Percentiles rank a stretch among this genome's conserved stretches.
Conservation (phyloP, 2,329 filamentous ascomycete species). For the Aspergillaceae sp. region DNA sequence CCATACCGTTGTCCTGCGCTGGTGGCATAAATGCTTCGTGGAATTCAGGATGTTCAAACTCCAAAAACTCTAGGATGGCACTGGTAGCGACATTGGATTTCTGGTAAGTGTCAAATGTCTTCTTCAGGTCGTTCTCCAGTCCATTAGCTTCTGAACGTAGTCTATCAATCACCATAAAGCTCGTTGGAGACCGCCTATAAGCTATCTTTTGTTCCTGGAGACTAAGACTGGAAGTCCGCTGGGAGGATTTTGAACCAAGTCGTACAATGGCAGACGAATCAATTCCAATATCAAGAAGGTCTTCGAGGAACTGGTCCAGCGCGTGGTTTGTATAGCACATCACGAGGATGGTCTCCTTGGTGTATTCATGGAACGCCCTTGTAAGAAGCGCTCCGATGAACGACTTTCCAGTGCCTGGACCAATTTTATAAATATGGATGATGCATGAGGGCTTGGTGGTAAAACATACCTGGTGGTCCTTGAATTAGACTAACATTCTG, state of each 20-base stretch:
- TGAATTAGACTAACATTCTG: constrained; percentile 56
- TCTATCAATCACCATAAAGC: constrained; percentile 37
- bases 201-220: constrained; percentile 36
- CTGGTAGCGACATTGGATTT: constrained; percentile 4
- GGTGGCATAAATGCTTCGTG: constrained; percentile 52
- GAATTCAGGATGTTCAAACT: constrained; percentile 48
- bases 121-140: constrained; percentile 16
- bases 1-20: constrained; percentile 38
- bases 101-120: constrained; percentile 13
- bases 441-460: too few species aligned
- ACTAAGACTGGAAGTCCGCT: constrained; percentile 40
- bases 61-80: constrained; percentile 38
- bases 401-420: constrained; percentile 62
- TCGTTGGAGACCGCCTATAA: constrained; percentile 23
- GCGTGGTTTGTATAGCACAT: constrained; percentile 63
- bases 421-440: too few species aligned
- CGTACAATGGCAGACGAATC: constrained; percentile 45
- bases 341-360: constrained; percentile 49
- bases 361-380: constrained; percentile 46
- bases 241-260: constrained; percentile 52
- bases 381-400: constrained; percentile 60
- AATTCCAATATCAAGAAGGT: constrained; percentile 55
- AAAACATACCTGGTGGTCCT: constrained; percentile 57
- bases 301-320: constrained; percentile 57
- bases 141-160: constrained; percentile 30